Evolutionary conservation across 2,329 filamentous ascomycete species (phyloP), one percentile per base, ranked within the genome.

Genomic region (Xylaria sp.): DNA sequence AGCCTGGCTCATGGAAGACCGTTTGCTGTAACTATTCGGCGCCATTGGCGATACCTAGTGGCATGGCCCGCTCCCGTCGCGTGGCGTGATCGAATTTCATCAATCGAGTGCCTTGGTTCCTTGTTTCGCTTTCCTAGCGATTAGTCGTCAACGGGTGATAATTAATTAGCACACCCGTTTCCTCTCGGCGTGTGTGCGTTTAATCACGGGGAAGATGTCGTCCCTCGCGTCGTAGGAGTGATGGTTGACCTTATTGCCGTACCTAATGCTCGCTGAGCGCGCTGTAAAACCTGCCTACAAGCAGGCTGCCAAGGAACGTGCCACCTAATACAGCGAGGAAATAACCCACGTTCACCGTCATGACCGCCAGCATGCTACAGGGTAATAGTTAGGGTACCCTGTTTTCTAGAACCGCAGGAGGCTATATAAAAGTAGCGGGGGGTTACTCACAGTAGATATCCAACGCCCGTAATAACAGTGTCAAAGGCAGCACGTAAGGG

Each of bases 231-330:
- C 7, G 42, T 58, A 34, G 14, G 53, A 34, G 34, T 47, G 8
- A 17, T 42, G 17, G 53, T 60, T 54, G 30, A 59, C 61, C 45
- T n/a, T 32, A n/a, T 34, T 58, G 32, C 42, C 53, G 45, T 51
- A 27, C 59, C 66, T 63, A 77, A 65, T 77, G 75, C 54, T 76
- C 75, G 53, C 67, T 42, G 24, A 14, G 19, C 19, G 19, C 60
- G 59, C 54, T 69, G 61, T 72, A 71, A 64, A 89, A 96, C 71
- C 94, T 88, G 34, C 94, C 93, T 69, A 96, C 86, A 0, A 88
- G 86, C 51, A 98, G 81, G 78, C 96, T 96, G 27, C 95, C 95
- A n/a, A 97, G 77, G 76, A 98, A 98, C 1, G 92, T 77, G 21
- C 77, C 77, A 34, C 71, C 74, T 27, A 79, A 73, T 4, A 79